Conservation (phyloP, 108 stramenopile species). For the Chaetoceros muelleri region DNA sequence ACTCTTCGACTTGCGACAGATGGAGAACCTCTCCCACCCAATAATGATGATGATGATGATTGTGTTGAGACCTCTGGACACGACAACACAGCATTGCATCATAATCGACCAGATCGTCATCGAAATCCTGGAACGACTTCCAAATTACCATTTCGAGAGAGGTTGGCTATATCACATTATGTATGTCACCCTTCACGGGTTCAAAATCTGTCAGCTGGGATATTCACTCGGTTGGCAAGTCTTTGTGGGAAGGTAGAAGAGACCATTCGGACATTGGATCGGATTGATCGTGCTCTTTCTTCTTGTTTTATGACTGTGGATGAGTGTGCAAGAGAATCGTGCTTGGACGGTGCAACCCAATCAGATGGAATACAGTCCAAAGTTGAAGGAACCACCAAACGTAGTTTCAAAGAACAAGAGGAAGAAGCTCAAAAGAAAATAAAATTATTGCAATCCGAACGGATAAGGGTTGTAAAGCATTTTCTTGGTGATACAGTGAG, state of each 20-base stretch:
- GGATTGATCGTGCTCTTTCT: conserved; percentile 9
- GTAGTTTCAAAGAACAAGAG: conserved; percentile 15
- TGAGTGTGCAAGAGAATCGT: neutral
- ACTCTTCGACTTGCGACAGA: conserved; percentile 65
- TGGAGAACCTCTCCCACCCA: neutral
- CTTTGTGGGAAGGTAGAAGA: conserved; percentile 70
- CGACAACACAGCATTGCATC: neutral
- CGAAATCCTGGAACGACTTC: neutral
- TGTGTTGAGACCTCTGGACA: too few species aligned
- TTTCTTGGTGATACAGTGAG: conserved; percentile 41
- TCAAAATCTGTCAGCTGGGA: conserved; percentile 52
- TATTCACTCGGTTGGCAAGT: conserved; percentile 61
- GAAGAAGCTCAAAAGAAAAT: conserved; percentile 25
- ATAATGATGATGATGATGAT: conserved; percentile 4
- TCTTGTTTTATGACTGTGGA: neutral
- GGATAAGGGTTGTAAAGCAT: conserved; percentile 19
- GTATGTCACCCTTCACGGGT: conserved; percentile 71
- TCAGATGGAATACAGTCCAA: neutral
- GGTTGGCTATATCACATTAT: conserved; percentile 69
- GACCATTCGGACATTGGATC: conserved; percentile 51
- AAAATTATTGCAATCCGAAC: conserved; percentile 9
- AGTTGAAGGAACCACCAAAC: neutral
- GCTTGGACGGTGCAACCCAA: neutral
- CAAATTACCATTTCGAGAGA: conserved; percentile 54
- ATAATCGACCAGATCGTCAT: conserved; percentile 1